A percentile compares a stretch with the other conserved stretches of the same genome.
Evolutionary conservation across 495 filamentous ascomycete species (phyloP).

Genomic region (Aspergillus indologenus): DNA sequence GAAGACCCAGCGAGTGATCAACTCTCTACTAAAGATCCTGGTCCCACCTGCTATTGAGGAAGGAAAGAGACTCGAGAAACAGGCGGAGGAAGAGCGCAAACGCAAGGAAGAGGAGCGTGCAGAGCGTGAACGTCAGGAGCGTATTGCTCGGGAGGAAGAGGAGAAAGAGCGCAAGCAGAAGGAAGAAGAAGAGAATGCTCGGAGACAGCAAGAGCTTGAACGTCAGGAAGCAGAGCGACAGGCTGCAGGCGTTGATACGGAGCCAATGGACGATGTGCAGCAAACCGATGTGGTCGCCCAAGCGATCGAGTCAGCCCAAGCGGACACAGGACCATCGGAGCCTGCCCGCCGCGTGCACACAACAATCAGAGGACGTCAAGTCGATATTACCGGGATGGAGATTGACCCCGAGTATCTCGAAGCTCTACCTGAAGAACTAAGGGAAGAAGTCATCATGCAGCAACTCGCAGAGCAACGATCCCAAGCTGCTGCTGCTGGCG

Average conservation of each 20-base stretch:
- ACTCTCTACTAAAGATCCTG: constrained; percentile 68
- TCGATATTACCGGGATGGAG: constrained; percentile 90
- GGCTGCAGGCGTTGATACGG: constrained; percentile 41
- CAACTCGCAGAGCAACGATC: constrained; percentile 80
- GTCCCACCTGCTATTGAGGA: constrained; percentile 81
- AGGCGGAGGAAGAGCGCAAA: constrained; percentile 47
- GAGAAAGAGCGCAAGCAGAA: constrained; percentile 58
- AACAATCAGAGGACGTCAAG: constrained; percentile 75
- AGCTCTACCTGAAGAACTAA: constrained; percentile 87
- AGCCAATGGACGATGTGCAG: constrained; percentile 88
- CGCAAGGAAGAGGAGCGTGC: constrained; percentile 45
- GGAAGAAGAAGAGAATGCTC: constrained; percentile 60
- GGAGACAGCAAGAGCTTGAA: constrained; percentile 42
- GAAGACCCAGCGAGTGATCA: constrained; percentile 67
- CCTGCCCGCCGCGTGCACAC: constrained; percentile 62
- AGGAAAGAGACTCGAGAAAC: constrained; percentile 60
- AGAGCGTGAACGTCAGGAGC: constrained; percentile 50
- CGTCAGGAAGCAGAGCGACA: constrained; percentile 47
- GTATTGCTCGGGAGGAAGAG: constrained; percentile 57
- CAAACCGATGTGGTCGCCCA: constrained; percentile 42
- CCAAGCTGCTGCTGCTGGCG: constrained; percentile 73
- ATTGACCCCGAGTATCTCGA: constrained; percentile 94
- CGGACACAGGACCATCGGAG: constrained; percentile 49
- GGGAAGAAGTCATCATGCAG: constrained; percentile 91
- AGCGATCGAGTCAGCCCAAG: constrained; percentile 27